phyloP scores from a whole-genome alignment of 2,329 filamentous ascomycete genomes.

The Colletotrichum lentis region DNA sequence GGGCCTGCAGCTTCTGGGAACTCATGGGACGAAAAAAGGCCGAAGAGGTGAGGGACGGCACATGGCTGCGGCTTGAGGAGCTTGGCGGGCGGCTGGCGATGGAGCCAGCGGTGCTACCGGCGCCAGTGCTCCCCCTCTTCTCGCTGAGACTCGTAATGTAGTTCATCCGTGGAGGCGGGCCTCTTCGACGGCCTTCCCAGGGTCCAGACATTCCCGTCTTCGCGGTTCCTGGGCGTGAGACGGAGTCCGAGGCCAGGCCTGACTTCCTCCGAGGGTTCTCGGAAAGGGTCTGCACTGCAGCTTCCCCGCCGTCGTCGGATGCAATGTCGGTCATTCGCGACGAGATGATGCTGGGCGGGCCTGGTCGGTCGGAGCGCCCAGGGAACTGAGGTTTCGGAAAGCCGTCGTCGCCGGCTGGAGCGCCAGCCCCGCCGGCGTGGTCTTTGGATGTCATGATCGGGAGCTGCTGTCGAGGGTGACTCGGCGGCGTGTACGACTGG shows the following conservation, averaged over 20 bases:
- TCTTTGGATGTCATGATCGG: slow-evolving; percentile 51
- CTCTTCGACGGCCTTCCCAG: slow-evolving; percentile 46
- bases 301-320: slow-evolving; percentile 63
- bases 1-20: slow-evolving; percentile 90
- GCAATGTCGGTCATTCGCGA: slow-evolving; percentile 74
- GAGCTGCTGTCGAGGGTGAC: slow-evolving; percentile 11
- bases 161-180: slow-evolving; percentile 65
- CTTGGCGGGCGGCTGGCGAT: slow-evolving; percentile 56
- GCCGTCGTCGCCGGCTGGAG: slow-evolving; percentile 51
- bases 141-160: slow-evolving; percentile 53
- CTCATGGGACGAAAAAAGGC: slow-evolving; percentile 98
- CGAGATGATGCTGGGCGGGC: slow-evolving; percentile 72
- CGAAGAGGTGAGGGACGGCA: slow-evolving; percentile 85
- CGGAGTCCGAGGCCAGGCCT: slow-evolving; percentile 50
- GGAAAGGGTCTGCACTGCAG: slow-evolving; percentile 49
- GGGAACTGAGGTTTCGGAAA: slow-evolving; percentile 54
- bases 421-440: slow-evolving; percentile 47
- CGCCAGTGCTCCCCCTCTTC: slow-evolving; percentile 52
- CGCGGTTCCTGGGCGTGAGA: slow-evolving; percentile 64
- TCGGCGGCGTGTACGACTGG: slow-evolving; percentile 14
- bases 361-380: slow-evolving; percentile 51
- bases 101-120: slow-evolving; percentile 48
- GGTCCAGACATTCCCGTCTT: slow-evolving; percentile 54
- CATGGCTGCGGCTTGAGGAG: slow-evolving; percentile 82
- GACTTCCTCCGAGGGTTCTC: slow-evolving; percentile 30